Base-by-base conservation (phyloP, 768 basidiomycete genomes). In the Pisolithus orientalis region DNA sequence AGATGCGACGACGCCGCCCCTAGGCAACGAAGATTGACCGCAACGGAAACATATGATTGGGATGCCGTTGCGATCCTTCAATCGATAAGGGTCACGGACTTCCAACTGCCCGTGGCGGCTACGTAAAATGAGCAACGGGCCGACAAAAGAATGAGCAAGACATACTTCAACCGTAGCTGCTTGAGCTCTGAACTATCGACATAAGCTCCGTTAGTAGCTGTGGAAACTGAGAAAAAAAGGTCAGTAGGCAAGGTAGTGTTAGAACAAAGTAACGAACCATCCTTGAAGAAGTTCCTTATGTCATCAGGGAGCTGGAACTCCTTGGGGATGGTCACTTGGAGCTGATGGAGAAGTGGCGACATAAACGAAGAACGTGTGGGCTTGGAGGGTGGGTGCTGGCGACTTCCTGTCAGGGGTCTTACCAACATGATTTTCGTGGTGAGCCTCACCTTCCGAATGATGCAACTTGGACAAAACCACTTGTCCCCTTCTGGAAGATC, bases 11-110 rank as follows among this genome's bases (percentile, higher is more conserved):
- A 81, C 68, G 47, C 72, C 74, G 47, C 72, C 74, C 38, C 67
- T 69, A 5, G 87, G 82, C 40, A 90, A 72, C 17, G 90, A 87
- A 6, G 94, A 89, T 16, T 80, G 83, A 40, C 87, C 85, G 66
- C 96, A 99, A 53, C 79, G 82, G 72, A 90, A 96, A 66, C 96
- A 99, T 29, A 94, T 74, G n/a, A 96, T 82, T 3, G 87, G 81
- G 0, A 78, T 76, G 2, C 89, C 87, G 62, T 87, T 90, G 60
- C 84, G 80, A 67, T 97, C 94, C 63, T 85, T 87, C 44, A 94
- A 74, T 42, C 89, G 83, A 72, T 87, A 82, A 10, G 89, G 82
- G 68, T 98, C 96, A 27, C 94, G 85, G 49, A 94, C 94, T 64
- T 98, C 96, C 28, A 90, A 71, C 57, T 92, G 85, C 28, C 91